Base-by-base conservation (phyloP, 441 rosid genomes). In the Corymbia citriodora region DNA sequence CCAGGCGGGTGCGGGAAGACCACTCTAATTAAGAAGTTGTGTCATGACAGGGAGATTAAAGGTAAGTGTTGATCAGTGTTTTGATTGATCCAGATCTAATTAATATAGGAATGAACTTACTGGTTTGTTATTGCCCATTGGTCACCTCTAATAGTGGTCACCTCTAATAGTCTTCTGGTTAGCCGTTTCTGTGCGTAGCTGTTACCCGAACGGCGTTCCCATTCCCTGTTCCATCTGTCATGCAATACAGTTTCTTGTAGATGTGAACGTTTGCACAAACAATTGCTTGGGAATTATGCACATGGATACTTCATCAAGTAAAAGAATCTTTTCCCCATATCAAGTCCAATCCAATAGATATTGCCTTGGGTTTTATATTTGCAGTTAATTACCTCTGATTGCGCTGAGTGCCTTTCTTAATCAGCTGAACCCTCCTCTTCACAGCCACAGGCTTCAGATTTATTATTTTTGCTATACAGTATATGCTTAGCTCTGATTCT, bases 1-100 rank as follows among this genome's bases (percentile, higher is more conserved):
- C 93, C 94, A n/a, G 94, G 95, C 45, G 97, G 99, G n/a, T 94
- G 94, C 27, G 99, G 97, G 33, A 97, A 97, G 89, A 96, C 98
- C 70, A 96, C 95, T 0, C 90, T 96, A 65, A 94, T 94, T 63
- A 92, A 83, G 82, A 89, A 93, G 19, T 92, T 97, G 72, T 97
- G 99, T 57, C 92, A 92, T 10, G 96, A 95, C 21, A 4, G 25
- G 53, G 81, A 88, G 10, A 91, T 96, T 92, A 87, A 93, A 92
- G 94, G 98, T 96, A 90, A 29, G 88, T 52, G 31, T 52, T 52
- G 33, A 33, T 49, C 29, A 25, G 45, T 81, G 9, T 81, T 49
- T n/a, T 0, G 14, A 79, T 31, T 29, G 45, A 79, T 53, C 33
- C 82, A 49, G 48, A 19, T 27, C 21, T 59, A 89, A 72, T 50